Conservation (phyloP, 1,139 yeast species). For the Lodderomyces parapsilosis region DNA sequence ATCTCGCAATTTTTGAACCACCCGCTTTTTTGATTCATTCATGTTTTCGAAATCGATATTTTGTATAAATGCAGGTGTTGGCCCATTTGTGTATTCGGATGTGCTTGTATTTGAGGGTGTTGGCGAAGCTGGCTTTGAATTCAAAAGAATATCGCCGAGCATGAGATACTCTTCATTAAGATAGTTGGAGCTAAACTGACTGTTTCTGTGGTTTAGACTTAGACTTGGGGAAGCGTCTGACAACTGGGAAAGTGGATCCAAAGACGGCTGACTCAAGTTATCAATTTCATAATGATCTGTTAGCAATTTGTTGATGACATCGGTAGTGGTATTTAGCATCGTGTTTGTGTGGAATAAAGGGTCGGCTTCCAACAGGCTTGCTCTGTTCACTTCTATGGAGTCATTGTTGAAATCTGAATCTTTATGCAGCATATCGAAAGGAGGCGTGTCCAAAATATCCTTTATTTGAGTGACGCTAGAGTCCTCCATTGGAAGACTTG, state of each 20-base stretch:
- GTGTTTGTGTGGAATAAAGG: slow-evolving; percentile 15
- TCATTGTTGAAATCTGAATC: neutral
- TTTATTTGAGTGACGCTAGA: slow-evolving; percentile 4
- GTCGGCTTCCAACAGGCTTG: slow-evolving; percentile 7
- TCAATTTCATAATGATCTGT: slow-evolving; percentile 14
- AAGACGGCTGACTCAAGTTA: slow-evolving; percentile 6
- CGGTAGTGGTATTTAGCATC: slow-evolving; percentile 40
- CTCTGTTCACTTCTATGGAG: slow-evolving; percentile 3
- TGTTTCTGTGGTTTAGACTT: slow-evolving; percentile 3
- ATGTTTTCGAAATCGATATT: slow-evolving; percentile 11
- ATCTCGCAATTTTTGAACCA: slow-evolving; percentile 26
- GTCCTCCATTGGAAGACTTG: neutral
- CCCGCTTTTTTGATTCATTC: slow-evolving; percentile 16
- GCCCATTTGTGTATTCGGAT: slow-evolving; percentile 22
- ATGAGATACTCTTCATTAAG: slow-evolving; percentile 57
- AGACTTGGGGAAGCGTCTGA: slow-evolving; percentile 1
- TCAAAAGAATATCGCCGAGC: slow-evolving; percentile 53
- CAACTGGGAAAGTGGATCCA: slow-evolving; percentile 5
- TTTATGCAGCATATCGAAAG: neutral
- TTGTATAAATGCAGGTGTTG: slow-evolving; percentile 16
- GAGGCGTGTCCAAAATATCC: slow-evolving; percentile 8
- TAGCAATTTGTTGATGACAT: slow-evolving; percentile 32
- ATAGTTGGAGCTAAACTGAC: slow-evolving; percentile 30
- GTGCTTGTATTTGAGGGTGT: slow-evolving; percentile 33
- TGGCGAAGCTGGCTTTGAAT: slow-evolving; percentile 55